These are phyloP conservation scores for Jamesozyma jinghongensis DNA, from an alignment of 805 yeast genomes.

Conservation along the genomic window DNA sequence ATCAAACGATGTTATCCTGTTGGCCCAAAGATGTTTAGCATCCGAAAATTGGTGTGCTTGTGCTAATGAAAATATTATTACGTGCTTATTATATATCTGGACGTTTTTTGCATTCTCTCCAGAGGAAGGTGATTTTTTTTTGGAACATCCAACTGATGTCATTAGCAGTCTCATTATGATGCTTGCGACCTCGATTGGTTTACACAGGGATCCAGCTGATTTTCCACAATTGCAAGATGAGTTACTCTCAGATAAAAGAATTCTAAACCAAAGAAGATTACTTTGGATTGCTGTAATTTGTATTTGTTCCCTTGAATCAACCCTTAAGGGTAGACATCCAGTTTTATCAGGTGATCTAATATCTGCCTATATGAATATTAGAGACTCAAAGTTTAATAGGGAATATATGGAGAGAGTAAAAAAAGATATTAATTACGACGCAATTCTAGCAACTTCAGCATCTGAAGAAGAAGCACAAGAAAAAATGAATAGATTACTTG, in stretches of 20 bases:
- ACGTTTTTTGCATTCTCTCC: constrained; percentile 28
- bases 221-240: constrained; percentile 19
- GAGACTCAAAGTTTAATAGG: constrained; percentile 11
- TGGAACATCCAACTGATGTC: constrained; percentile 29
- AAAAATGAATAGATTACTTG: constrained; percentile 8
- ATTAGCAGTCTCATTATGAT: constrained; percentile 24
- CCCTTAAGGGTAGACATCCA: constrained; percentile 27
- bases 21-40: constrained; percentile 23
- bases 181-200: constrained; percentile 27
- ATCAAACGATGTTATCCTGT: constrained; percentile 18
- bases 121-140: constrained; percentile 29
- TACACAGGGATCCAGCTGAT: constrained; percentile 28
- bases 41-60: constrained; percentile 26
- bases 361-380: constrained; percentile 16
- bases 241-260: constrained; percentile 13
- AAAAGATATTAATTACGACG: constrained; percentile 11
- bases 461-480: constrained; percentile 1
- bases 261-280: constrained; percentile 24
- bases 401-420: constrained; percentile 17
- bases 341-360: constrained; percentile 9
- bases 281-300: constrained; percentile 25
- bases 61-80: constrained; percentile 26
- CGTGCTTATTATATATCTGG: constrained; percentile 28
- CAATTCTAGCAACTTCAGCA: not conserved
- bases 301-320: constrained; percentile 21